Percentiles rank a stretch among this genome's conserved stretches.
phyloP scores from a whole-genome alignment of 495 filamentous ascomycete species.

The Ramalina peruviana region DNA sequence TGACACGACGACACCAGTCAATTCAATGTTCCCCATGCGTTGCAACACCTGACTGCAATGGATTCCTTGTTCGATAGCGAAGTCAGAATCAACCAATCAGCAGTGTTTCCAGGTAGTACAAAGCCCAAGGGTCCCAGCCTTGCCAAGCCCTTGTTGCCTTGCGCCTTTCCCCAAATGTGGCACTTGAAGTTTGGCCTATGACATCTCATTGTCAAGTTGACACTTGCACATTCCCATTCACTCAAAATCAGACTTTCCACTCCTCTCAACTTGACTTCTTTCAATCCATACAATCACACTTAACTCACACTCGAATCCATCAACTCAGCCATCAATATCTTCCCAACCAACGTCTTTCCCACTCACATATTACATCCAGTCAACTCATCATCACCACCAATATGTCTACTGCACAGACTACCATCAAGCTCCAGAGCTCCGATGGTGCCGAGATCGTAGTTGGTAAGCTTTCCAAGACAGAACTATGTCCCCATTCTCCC shows the following conservation, averaged over 20 bases:
- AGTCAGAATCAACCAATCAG: too few species aligned
- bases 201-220: neutral
- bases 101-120: too few species aligned
- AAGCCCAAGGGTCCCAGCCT: too few species aligned
- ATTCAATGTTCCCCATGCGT: too few species aligned
- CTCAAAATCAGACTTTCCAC: neutral
- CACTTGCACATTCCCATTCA: neutral
- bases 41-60: too few species aligned
- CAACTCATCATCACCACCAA: slow-evolving; percentile 1
- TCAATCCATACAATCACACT: neutral
- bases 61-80: too few species aligned
- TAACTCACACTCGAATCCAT: neutral
- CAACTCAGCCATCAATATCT: neutral
- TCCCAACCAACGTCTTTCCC: neutral
- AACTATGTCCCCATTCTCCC: neutral
- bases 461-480: slow-evolving; percentile 22
- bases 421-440: slow-evolving; percentile 41
- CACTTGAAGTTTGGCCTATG: neutral
- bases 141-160: too few species aligned
- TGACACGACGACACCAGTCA: too few species aligned
- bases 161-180: neutral
- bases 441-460: slow-evolving; percentile 42
- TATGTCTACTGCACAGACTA: slow-evolving; percentile 20
- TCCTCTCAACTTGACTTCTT: neutral
- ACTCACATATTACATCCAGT: neutral